Conservation (phyloP, 805 yeast genomes). For the Barnettozyma sucrosica region DNA sequence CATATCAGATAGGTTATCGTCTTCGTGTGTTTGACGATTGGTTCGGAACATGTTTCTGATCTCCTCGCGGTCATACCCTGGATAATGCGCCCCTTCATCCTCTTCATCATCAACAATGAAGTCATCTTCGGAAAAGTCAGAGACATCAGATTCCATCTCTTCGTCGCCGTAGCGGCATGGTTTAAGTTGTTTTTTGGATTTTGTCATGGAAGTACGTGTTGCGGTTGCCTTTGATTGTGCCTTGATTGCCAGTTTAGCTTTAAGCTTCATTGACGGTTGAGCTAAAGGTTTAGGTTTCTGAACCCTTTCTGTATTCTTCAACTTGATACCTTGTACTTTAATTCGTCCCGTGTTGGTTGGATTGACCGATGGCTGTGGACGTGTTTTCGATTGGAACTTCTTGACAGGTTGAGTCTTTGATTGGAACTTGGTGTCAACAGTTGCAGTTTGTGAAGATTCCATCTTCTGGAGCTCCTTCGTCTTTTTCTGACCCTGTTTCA, state of each 20-base stretch:
- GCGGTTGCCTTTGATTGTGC: constrained; percentile 23
- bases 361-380: not conserved
- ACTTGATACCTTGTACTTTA: not conserved
- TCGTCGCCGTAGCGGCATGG: not conserved
- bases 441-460: constrained; percentile 15
- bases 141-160: constrained; percentile 11
- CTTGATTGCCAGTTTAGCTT: constrained; percentile 34
- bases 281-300: constrained; percentile 33
- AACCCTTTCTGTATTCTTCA: constrained; percentile 1
- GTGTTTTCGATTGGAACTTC: not conserved
- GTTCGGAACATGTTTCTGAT: constrained; percentile 79
- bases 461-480: constrained; percentile 13
- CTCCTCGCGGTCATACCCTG: constrained; percentile 73
- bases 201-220: not conserved
- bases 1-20: constrained; percentile 62
- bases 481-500: constrained; percentile 49
- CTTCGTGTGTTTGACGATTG: constrained; percentile 36
- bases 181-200: not conserved
- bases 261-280: constrained; percentile 51
- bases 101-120: constrained; percentile 44
- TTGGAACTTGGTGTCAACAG: not conserved
- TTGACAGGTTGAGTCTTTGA: constrained; percentile 11
- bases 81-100: constrained; percentile 19
- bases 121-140: constrained; percentile 39
- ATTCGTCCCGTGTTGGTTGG: not conserved